Base-by-base conservation (phyloP, 1,139 yeast genomes). In the Scheffersomyces quercinus region DNA sequence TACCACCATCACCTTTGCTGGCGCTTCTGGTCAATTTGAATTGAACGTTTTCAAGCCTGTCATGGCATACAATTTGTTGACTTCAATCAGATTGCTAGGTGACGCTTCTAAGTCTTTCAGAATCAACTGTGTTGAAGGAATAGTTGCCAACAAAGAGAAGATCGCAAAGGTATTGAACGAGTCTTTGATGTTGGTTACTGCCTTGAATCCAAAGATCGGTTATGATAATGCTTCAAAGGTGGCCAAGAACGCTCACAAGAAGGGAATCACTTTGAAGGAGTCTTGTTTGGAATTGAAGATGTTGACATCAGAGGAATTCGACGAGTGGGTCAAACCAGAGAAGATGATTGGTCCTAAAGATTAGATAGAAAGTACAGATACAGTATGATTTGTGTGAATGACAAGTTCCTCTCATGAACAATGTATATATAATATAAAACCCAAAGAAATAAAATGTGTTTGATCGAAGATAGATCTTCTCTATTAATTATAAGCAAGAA, bases 41-140 rank as follows among this genome's bases (percentile, higher is more conserved):
- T 53, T 55, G 53, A 55, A 55, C 37, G 59, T 55, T 4, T 55
- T 55, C 53, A 55, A 55, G 51, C 59, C 59, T 3, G 58, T 55
- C 14, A 48, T 55, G 54, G 55, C 55, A 31, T 45, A 46, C 42
- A 55, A 55, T 51, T 53, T 55, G 45, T 51, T 55, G 46, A 50
- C 52, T 34, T 54, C 58, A 12, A 47, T 55, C 41, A 49, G 58
- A 43, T 52, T 55, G 40, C 39, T 55, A 35, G 57, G 56, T 24
- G 59, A 55, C 39, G 59, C 56, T 26, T 48, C 53, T 30, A 49
- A 49, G 33, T 53, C 58, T 5, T 55, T 55, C 51, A 51, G 55
- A 49, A 46, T 45, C 39, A 49, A 55, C 51, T 55, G 59, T 48
- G 59, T 53, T 9, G 58, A 51, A 28, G 59, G 59, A 8, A 55